These are phyloP conservation scores for Cyclostephanos invisitatus DNA, from an alignment of 108 stramenopile species.

Conservation along the genomic window DNA sequence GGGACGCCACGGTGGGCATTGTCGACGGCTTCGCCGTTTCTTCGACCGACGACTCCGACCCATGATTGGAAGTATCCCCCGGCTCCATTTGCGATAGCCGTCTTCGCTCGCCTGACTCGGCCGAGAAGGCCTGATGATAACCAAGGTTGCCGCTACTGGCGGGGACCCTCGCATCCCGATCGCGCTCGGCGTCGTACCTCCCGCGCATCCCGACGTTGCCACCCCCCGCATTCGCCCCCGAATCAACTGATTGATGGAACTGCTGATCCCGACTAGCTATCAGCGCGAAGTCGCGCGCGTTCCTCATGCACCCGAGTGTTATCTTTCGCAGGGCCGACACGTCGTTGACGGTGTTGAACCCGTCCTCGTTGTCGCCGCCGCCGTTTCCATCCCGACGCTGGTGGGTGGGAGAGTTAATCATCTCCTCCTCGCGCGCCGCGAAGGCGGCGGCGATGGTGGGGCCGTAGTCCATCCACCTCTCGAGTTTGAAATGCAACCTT, in stretches of 20 bases:
- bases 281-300: conserved; percentile 58
- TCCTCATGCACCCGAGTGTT: conserved; percentile 82
- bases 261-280: conserved; percentile 13
- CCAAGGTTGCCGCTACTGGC: conserved; percentile 7
- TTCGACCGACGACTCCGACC: conserved; percentile 4
- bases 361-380: conserved; percentile 25
- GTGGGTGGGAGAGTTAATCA: conserved; percentile 26
- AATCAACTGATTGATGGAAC: background rate
- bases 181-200: conserved; percentile 14
- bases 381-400: conserved; percentile 3
- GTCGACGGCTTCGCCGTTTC: background rate
- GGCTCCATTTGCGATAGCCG: background rate
- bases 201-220: conserved; percentile 6
- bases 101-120: conserved; percentile 20
- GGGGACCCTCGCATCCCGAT: background rate
- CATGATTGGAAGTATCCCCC: background rate
- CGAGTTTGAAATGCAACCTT: conserved; percentile 86
- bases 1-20: background rate
- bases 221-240: background rate
- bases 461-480: conserved; percentile 93
- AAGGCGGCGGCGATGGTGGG: conserved; percentile 92
- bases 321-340: conserved; percentile 73
- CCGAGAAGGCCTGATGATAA: conserved; percentile 29
- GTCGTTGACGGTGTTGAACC: conserved; percentile 60
- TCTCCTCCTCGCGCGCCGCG: conserved; percentile 69